Evolutionary conservation across 2,329 filamentous ascomycete species (phyloP), one percentile per base, ranked within the genome.

Genomic region (Colletotrichum acutatum): DNA sequence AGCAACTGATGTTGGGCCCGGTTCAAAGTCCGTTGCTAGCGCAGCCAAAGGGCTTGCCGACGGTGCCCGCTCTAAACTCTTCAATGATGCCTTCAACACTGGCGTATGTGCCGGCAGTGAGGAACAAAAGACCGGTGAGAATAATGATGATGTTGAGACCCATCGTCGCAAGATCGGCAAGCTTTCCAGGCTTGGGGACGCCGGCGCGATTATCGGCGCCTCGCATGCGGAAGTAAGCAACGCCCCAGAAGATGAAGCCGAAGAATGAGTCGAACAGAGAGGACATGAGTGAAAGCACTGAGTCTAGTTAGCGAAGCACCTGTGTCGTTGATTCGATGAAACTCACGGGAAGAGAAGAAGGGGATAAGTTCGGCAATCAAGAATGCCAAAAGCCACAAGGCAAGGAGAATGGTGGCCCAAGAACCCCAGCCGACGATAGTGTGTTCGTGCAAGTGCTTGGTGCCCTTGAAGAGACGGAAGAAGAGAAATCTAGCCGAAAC

Each of bases 241-340:
- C 89, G 14, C 93, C 94, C 94, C 94, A 98, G 86, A 98, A 98
- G 79, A 98, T 97, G 86, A 98, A 98, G 28, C 95, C 95, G 78
- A 96, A 96, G 87, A 95, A 96, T 66, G 93, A 96, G 83, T 98
- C 95, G 79, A 98, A 98, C 1, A 98, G 89, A 4, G 94, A 94
- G n/a, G 91, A 93, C 92, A 95, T 94, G 74, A 95, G 86, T 5
- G 91, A 91, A n/a, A 91, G 82, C 2, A 92, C 87, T 89, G 52
- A 1, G 46, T 78, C 24, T 1, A 6, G 14, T 8, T 89, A 82
- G 75, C 89, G 34, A 22, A 11, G n/a, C 5, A 2, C 9, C 14
- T 2, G 2, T 7, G 7, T 49, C 6, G 7, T 8, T 19, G 19
- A 0, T 9, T 1, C 3, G 11, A 9, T 12, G 3, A 19, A 22